These are phyloP conservation scores for Verticillium longisporum DNA, from an alignment of 2,329 filamentous ascomycete species.

Conservation along the genomic window DNA sequence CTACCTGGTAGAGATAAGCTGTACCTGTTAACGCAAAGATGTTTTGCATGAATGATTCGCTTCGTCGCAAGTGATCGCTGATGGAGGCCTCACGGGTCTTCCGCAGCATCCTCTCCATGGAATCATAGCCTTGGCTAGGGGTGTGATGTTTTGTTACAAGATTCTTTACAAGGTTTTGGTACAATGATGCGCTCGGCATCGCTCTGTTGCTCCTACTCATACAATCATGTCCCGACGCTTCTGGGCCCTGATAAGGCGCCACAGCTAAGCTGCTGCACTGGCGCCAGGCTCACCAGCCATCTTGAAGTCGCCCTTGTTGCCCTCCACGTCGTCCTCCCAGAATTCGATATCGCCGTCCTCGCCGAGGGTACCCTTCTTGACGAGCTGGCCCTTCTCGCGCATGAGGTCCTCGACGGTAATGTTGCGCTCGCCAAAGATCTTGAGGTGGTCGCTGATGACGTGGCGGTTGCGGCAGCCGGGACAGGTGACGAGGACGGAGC, in stretches of 20 bases:
- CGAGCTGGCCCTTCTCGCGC: constrained; percentile 64
- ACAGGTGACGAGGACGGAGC: constrained; percentile 83
- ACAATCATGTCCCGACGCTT: not conserved
- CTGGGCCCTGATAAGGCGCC: not conserved
- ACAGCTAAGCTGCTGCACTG: not conserved
- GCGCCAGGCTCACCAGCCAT: not conserved
- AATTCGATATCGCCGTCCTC: constrained; percentile 87
- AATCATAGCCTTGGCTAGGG: too few relatives aligned
- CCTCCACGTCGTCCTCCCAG: constrained; percentile 62
- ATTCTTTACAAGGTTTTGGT: not conserved
- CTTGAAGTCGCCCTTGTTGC: constrained; percentile 4
- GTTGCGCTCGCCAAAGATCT: constrained; percentile 65
- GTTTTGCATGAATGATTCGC: not conserved
- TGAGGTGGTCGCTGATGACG: constrained; percentile 83
- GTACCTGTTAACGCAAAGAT: not conserved
- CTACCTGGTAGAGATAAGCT: not conserved
- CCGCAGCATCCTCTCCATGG: too few relatives aligned
- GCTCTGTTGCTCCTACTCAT: not conserved
- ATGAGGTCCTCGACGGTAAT: constrained; percentile 74
- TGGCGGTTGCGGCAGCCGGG: constrained; percentile 81
- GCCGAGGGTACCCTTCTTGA: constrained; percentile 65
- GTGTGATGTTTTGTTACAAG: not conserved
- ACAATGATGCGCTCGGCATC: not conserved
- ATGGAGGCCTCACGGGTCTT: not conserved
- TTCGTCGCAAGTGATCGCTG: constrained; percentile 1